Evolutionary conservation across 2,329 filamentous ascomycete genomes (phyloP).

Genomic region (Hypoxylon sp.): DNA sequence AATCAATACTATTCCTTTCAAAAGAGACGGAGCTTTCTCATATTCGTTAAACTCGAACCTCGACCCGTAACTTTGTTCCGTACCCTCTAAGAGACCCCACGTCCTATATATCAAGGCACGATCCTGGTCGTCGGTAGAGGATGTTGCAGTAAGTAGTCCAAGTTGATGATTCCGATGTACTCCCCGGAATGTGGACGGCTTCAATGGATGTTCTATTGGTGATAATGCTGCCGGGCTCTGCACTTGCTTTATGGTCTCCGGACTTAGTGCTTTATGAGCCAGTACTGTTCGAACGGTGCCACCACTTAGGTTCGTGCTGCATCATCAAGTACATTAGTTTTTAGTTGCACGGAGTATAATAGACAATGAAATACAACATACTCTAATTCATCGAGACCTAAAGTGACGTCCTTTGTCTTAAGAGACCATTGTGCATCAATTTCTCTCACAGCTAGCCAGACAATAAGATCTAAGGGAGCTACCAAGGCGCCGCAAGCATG

Average conservation of each 20-base stretch:
- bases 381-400: not conserved
- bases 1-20: not conserved
- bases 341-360: no score
- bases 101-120: slow-evolving; percentile 6
- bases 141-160: slow-evolving; percentile 1
- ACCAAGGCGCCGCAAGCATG: slow-evolving; percentile 1
- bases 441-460: slow-evolving; percentile 1
- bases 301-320: slow-evolving; percentile 4
- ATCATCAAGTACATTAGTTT: no score
- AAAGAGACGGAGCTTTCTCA: not conserved
- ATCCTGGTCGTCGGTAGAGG: not conserved
- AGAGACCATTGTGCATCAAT: slow-evolving; percentile 1
- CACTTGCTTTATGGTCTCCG: not conserved
- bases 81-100: slow-evolving; percentile 1
- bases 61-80: slow-evolving; percentile 1
- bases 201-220: not conserved
- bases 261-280: not conserved
- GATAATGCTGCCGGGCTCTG: not conserved
- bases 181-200: not conserved
- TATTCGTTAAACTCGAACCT: slow-evolving; percentile 12
- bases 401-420: slow-evolving; percentile 5
- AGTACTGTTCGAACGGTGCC: slow-evolving; percentile 7
- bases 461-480: not conserved
- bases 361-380: not conserved
- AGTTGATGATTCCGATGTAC: not conserved